Percentiles rank a stretch among this genome's conserved stretches.
Evolutionary conservation across 495 filamentous ascomycete species (phyloP).

Genomic region (Cercophora newfieldiana): DNA sequence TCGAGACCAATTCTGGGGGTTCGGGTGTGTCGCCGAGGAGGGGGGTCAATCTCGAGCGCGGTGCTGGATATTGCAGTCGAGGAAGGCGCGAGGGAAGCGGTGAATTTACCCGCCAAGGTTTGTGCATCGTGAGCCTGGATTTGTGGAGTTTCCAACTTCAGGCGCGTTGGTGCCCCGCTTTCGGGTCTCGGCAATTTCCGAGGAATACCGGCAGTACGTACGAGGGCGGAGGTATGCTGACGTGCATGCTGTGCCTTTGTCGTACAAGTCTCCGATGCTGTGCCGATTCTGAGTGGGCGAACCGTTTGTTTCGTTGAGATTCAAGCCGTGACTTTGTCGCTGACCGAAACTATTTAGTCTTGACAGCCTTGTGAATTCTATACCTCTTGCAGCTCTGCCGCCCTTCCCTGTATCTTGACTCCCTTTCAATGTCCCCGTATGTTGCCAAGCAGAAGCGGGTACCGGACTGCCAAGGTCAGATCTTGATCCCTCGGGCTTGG

Average conservation of each 20-base stretch:
- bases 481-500: not conserved
- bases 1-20: not conserved
- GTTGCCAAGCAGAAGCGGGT: no score
- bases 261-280: no score
- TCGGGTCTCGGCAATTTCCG: not conserved
- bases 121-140: not conserved
- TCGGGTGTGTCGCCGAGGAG: not conserved
- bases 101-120: constrained; percentile 8
- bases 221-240: not conserved
- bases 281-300: no score
- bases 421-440: no score
- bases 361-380: no score
- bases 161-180: not conserved
- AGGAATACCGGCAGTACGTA: not conserved
- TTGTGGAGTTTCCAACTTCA: not conserved
- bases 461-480: not conserved
- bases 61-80: not conserved
- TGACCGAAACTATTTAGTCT: no score
- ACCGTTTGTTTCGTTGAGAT: no score
- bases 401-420: no score
- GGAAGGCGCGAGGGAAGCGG: not conserved
- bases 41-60: not conserved
- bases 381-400: no score
- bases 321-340: no score
- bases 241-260: not conserved